Conservation (phyloP, 148 eudicot genomes). For the Rhododendron simsii region DNA sequence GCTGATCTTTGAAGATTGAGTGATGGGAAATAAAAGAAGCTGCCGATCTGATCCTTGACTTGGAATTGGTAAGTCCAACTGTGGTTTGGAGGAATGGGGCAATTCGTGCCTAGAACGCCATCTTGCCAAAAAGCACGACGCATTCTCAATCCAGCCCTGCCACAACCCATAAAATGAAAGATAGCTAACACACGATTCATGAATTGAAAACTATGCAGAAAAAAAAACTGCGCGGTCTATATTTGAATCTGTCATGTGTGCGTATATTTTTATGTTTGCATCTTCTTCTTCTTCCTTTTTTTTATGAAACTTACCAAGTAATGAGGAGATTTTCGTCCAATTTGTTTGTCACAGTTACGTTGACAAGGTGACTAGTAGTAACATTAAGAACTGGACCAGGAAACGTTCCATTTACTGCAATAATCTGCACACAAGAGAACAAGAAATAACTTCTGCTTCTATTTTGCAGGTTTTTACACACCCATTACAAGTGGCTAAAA, state of each 20-base stretch:
- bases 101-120: constrained; percentile 3
- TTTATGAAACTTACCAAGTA: constrained; percentile 1
- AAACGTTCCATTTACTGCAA: not conserved
- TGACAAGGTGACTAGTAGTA: not conserved
- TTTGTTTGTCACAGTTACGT: not conserved
- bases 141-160: not conserved
- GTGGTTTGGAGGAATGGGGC: not conserved
- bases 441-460: not conserved
- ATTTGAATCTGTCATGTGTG: too few species aligned
- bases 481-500: too few species aligned
- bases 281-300: too few species aligned
- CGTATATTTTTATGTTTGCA: too few species aligned
- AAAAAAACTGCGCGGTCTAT: too few species aligned
- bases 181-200: too few species aligned
- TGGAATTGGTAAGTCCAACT: not conserved
- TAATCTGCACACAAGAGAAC: not conserved
- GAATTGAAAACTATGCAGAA: too few species aligned
- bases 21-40: not conserved
- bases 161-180: not conserved
- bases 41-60: not conserved
- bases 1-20: not conserved
- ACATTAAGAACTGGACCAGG: not conserved
- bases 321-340: constrained; percentile 5
- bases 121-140: constrained; percentile 4
- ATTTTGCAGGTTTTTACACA: not conserved